Conservation (phyloP, 129 eudicot genomes). For the Logfia minima region DNA sequence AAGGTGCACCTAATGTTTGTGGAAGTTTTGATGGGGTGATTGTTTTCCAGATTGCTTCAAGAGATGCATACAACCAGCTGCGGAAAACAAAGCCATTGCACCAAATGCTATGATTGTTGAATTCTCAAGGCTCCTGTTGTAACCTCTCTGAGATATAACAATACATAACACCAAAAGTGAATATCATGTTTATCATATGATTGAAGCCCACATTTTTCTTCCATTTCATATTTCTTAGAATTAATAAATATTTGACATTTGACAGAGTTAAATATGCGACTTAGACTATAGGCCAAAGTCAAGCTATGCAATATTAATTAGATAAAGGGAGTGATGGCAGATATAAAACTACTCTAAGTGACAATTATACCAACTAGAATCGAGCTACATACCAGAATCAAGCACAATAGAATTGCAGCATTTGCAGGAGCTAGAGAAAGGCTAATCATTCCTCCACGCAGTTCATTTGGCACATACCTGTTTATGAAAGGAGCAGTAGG, state of each 20-base stretch:
- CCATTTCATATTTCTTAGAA: no score
- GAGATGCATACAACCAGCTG: conserved; percentile 85
- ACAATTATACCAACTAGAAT: background rate
- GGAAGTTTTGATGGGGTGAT: conserved; percentile 71
- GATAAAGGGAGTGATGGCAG: background rate
- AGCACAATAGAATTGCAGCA: conserved; percentile 52
- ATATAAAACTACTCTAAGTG: background rate
- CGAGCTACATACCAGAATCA: conserved; percentile 51
- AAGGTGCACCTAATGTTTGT: conserved; percentile 48
- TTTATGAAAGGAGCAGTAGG: conserved; percentile 14
- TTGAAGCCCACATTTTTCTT: background rate
- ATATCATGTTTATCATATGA: background rate
- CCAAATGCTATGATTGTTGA: conserved; percentile 76
- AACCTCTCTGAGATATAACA: conserved; percentile 67
- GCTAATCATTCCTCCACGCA: conserved; percentile 94
- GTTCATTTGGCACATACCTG: conserved; percentile 91
- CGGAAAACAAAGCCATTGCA: conserved; percentile 67
- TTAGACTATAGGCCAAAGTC: background rate
- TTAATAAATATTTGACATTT: background rate
- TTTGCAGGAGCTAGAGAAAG: conserved; percentile 80
- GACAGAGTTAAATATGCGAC: background rate
- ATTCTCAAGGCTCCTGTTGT: conserved; percentile 52
- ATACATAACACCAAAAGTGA: background rate
- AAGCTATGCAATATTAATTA: background rate
- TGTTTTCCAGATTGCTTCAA: conserved; percentile 83